Evolutionary conservation across 2,329 filamentous ascomycete genomes (phyloP), one percentile per base, ranked within the genome.

Genomic region (Colletotrichum sublineola): DNA sequence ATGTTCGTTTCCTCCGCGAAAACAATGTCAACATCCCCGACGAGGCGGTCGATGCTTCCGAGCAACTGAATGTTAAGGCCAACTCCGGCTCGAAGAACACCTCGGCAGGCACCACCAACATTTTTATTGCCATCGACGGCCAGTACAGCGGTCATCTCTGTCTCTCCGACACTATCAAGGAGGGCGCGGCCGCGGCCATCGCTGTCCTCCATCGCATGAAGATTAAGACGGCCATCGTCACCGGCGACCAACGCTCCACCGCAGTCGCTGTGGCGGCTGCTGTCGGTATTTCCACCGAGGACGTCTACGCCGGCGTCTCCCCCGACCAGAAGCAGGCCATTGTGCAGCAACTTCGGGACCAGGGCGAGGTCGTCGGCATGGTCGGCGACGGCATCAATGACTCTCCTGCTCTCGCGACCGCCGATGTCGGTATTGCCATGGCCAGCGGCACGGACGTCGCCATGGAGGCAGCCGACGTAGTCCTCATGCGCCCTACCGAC

Each of bases 331-430:
- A 99, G 81, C 95, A 97, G 80, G 86, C 88, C 38, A 97, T 98
- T 76, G 88, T 99, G 77, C 89, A 90, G 62, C 85, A 92, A 66
- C 88, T 98, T 24, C 94, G 98, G 83, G 85, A 87, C 0, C 82
- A 86, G 63, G 94, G 94, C 73, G 89, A 95, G 77, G 86, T 93
- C 62, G 94, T 98, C 36, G 96, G 94, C 76, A 99, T 99, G 96
- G 95, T 98, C 18, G 95, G 96, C 64, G 96, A 99, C 81, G 96
- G 96, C 53, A 98, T 99, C 88, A 99, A 99, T 82, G 96, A 99
- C 84, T 97, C 95, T 0, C 96, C 96, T 0, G 96, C 96, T 0
- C 90, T 99, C 14, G 96, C 95, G 0, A 97, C 95, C 0, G 95
- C 96, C 14, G 92, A 97, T 76, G 91, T 98, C 38, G 96, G 96